These are phyloP conservation scores for Chlorella vulgaris DNA, from an alignment of 139 green algal species.

Conservation along the genomic window DNA sequence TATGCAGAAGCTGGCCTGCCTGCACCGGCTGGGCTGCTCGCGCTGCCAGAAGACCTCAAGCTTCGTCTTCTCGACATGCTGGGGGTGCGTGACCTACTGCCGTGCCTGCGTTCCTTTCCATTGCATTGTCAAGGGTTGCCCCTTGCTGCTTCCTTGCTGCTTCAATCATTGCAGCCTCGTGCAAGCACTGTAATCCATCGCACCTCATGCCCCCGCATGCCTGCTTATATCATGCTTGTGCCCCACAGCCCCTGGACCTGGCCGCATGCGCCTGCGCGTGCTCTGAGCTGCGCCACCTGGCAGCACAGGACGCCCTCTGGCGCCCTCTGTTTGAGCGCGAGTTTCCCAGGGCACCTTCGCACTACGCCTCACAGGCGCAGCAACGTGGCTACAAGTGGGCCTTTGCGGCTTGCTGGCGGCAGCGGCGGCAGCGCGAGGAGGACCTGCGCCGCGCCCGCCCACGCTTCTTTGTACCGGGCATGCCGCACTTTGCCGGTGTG, in stretches of 20 bases:
- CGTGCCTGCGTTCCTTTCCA: neutral
- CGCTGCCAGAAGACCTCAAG: constrained; percentile 49
- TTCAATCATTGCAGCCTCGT: too few relatives aligned
- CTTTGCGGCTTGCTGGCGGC: constrained; percentile 5
- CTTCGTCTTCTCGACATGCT: constrained; percentile 32
- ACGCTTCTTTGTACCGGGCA: constrained; percentile 1
- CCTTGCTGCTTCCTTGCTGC: neutral
- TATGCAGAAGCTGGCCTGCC: constrained; percentile 44
- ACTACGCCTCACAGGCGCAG: neutral
- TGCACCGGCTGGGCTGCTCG: constrained; percentile 39
- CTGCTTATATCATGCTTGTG: neutral
- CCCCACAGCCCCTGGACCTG: constrained; percentile 47
- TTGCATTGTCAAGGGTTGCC: neutral
- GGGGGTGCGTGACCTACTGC: constrained; percentile 19
- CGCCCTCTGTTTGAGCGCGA: constrained; percentile 48
- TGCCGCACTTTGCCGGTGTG: constrained; percentile 17
- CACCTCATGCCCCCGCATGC: neutral
- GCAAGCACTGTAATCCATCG: too few relatives aligned
- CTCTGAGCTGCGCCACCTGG: constrained; percentile 46
- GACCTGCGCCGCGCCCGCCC: neutral
- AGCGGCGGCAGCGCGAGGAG: constrained; percentile 27
- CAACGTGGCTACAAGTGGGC: constrained; percentile 42
- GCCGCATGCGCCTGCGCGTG: constrained; percentile 42
- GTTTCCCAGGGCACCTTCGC: constrained; percentile 27
- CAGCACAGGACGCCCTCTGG: constrained; percentile 49